phyloP scores from a whole-genome alignment of 2,329 filamentous ascomycete genomes.

The Aspergillus quadrilineatus region DNA sequence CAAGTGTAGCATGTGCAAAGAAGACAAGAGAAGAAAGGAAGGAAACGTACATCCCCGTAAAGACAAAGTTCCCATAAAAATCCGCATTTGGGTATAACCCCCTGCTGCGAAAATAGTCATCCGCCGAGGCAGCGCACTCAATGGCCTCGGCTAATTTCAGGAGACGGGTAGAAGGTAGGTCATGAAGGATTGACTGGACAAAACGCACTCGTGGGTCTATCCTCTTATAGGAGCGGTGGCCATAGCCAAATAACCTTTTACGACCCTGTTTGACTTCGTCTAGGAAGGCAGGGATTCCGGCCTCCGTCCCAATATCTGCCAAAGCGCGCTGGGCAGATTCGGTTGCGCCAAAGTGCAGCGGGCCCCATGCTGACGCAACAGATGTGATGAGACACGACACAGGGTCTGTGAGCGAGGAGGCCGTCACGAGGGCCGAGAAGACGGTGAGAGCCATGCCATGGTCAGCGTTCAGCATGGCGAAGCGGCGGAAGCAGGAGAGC shows the following conservation, averaged over 20 bases:
- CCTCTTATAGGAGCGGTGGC: slow-evolving; percentile 34
- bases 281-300: slow-evolving; percentile 29
- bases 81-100: slow-evolving; percentile 47
- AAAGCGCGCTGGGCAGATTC: slow-evolving; percentile 54
- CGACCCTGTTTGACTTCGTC: slow-evolving; percentile 29
- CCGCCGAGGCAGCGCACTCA: slow-evolving; percentile 24
- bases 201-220: slow-evolving; percentile 29
- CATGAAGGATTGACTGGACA: slow-evolving; percentile 27
- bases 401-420: slow-evolving; percentile 57
- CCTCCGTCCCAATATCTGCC: slow-evolving; percentile 25
- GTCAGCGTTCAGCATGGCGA: slow-evolving; percentile 59
- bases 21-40: neutral
- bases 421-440: slow-evolving; percentile 57
- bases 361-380: slow-evolving; percentile 56
- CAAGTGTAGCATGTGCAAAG: neutral
- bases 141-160: slow-evolving; percentile 29
- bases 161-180: slow-evolving; percentile 18
- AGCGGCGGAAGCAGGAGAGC: slow-evolving; percentile 52
- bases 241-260: slow-evolving; percentile 32
- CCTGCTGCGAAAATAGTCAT: slow-evolving; percentile 29
- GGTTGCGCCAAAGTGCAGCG: slow-evolving; percentile 60
- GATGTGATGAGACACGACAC: slow-evolving; percentile 54
- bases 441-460: slow-evolving; percentile 61
- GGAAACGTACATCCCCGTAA: slow-evolving; percentile 39
- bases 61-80: slow-evolving; percentile 47